Percentiles rank a stretch among this genome's conserved stretches.
Conservation (phyloP, 2,329 filamentous ascomycete genomes). For the Trichoderma koningii region DNA sequence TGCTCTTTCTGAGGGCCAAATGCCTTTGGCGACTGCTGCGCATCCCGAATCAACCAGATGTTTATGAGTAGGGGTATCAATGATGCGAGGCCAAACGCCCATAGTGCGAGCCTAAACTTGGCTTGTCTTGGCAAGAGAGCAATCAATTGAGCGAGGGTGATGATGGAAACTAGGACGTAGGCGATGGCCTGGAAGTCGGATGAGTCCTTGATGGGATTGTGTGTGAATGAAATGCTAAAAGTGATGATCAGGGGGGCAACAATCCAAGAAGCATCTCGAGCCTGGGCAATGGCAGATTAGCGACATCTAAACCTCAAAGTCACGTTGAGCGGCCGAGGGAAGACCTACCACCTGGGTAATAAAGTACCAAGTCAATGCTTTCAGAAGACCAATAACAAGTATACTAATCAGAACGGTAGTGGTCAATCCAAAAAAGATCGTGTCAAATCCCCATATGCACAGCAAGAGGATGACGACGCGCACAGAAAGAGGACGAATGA, state of each 20-base stretch:
- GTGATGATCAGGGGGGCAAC: slow-evolving; percentile 36
- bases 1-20: slow-evolving; percentile 34
- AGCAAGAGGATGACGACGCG: slow-evolving; percentile 31
- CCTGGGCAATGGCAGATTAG: slow-evolving; percentile 31
- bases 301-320: accelerated
- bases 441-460: slow-evolving; percentile 29
- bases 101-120: slow-evolving; percentile 36
- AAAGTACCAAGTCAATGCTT: slow-evolving; percentile 43
- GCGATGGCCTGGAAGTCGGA: slow-evolving; percentile 35
- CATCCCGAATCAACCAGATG: slow-evolving; percentile 31
- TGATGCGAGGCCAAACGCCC: slow-evolving; percentile 38
- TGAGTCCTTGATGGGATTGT: slow-evolving; percentile 35
- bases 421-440: slow-evolving; percentile 33
- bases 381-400: slow-evolving; percentile 35
- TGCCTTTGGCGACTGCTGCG: slow-evolving; percentile 26
- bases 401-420: slow-evolving; percentile 27
- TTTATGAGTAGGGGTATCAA: slow-evolving; percentile 39
- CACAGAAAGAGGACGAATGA: slow-evolving; percentile 33
- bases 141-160: slow-evolving; percentile 40
- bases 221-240: slow-evolving; percentile 39
- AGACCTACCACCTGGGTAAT: slow-evolving; percentile 37
- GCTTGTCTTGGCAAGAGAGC: slow-evolving; percentile 38
- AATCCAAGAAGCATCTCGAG: slow-evolving; percentile 39
- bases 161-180: slow-evolving; percentile 35
- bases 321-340: background rate